These are phyloP conservation scores for Teunomyces aglyptinius DNA, from an alignment of 805 yeast species.

Conservation along the genomic window DNA sequence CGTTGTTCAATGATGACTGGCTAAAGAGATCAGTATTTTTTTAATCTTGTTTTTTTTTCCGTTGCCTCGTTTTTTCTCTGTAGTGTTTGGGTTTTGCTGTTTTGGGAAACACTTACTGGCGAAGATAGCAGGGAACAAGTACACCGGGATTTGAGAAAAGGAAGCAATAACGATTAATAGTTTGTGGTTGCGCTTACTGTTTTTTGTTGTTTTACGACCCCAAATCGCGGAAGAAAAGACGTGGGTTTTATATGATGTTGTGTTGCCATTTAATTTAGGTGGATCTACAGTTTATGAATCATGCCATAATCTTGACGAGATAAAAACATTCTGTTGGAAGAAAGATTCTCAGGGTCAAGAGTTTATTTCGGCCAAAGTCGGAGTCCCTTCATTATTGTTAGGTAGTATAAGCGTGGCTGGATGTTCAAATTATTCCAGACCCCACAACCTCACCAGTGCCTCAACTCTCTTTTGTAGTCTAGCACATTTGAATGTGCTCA, in stretches of 20 bases:
- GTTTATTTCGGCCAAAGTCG: background rate
- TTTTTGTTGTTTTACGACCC: background rate
- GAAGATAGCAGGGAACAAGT: background rate
- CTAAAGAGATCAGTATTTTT: slow-evolving; percentile 1
- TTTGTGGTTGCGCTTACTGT: background rate
- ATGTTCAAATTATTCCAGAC: too few species aligned
- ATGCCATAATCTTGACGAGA: background rate
- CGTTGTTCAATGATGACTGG: background rate
- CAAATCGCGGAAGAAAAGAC: background rate
- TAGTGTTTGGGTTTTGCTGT: slow-evolving; percentile 3
- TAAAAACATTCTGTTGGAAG: background rate
- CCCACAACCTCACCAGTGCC: too few species aligned
- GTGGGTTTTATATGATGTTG: background rate
- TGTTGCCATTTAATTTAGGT: background rate
- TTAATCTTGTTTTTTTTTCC: background rate
- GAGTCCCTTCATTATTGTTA: background rate
- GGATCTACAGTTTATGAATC: background rate
- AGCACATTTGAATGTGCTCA: too few species aligned
- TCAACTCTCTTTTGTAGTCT: too few species aligned
- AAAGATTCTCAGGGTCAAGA: background rate
- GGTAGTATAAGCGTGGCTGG: background rate
- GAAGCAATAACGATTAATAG: background rate
- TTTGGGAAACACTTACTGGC: background rate
- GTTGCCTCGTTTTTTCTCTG: background rate
- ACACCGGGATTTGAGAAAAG: background rate